A percentile compares a stretch with the other conserved stretches of the same genome.
Conservation (phyloP, 257 asterid genomes). For the Ajuga chamaepitys region DNA sequence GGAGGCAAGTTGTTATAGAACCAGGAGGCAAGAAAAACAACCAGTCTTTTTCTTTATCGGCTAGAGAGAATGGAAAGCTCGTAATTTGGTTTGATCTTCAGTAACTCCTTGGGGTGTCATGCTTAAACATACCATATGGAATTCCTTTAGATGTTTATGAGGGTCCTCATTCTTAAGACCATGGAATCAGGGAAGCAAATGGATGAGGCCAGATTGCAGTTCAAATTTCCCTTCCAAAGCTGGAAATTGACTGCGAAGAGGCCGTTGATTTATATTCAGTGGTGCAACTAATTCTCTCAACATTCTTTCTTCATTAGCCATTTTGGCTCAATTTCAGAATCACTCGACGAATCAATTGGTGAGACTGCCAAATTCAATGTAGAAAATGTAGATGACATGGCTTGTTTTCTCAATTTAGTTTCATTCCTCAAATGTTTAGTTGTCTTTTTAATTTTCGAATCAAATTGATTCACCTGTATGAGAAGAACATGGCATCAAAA, state of each 20-base stretch:
- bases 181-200: background rate
- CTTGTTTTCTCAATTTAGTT: too few relatives aligned
- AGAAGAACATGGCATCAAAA: background rate
- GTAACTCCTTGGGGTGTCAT: too few relatives aligned
- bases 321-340: background rate
- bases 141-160: too few relatives aligned
- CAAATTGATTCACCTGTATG: background rate
- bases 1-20: too few relatives aligned
- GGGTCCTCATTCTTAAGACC: too few relatives aligned
- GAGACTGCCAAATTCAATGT: background rate
- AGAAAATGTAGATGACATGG: too few relatives aligned
- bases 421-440: background rate
- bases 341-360: background rate
- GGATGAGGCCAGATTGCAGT: background rate
- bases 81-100: too few relatives aligned
- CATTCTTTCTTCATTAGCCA: background rate
- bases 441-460: background rate
- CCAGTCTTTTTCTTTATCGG: too few relatives aligned
- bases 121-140: too few relatives aligned
- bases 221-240: background rate
- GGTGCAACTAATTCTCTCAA: background rate
- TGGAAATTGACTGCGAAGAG: background rate
- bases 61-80: too few relatives aligned
- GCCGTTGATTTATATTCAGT: background rate
- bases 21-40: too few relatives aligned